Evolutionary conservation across 345 rosid genomes (phyloP).

Genomic region (Brassica incana): DNA sequence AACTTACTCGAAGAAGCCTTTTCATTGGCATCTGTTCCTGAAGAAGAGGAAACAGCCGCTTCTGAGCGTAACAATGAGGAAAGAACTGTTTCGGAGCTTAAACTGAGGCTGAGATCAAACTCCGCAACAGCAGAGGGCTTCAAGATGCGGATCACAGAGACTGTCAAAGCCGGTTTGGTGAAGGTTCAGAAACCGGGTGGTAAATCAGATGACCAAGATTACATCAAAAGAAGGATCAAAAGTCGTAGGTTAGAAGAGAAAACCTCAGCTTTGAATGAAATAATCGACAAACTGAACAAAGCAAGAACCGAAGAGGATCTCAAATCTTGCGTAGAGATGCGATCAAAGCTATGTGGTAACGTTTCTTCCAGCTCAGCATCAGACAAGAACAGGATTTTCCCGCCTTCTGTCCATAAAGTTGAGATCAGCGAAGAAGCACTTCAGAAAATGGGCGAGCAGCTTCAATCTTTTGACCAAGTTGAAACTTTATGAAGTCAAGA

Average conservation of each 20-base stretch:
- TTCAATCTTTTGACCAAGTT: conserved; percentile 23
- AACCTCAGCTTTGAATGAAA: conserved; percentile 53
- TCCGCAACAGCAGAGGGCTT: conserved; percentile 51
- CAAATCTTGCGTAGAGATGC: conserved; percentile 65
- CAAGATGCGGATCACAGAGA: conserved; percentile 53
- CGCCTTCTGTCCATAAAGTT: conserved; percentile 40
- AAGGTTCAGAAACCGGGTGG: conserved; percentile 50
- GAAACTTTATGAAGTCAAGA: conserved; percentile 20
- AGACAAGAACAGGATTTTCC: conserved; percentile 31
- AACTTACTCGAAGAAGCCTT: conserved; percentile 77
- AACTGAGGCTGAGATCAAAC: conserved; percentile 53
- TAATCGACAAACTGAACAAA: conserved; percentile 72
- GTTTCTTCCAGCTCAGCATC: conserved; percentile 29
- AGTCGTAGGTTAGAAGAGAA: conserved; percentile 50
- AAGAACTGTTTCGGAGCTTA: conserved; percentile 41
- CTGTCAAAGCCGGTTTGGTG: conserved; percentile 62
- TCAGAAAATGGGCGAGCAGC: conserved; percentile 30
- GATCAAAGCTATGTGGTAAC: conserved; percentile 47
- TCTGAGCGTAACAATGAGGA: conserved; percentile 37
- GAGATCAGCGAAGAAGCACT: conserved; percentile 66
- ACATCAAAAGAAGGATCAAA: conserved; percentile 40
- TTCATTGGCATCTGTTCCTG: conserved; percentile 44
- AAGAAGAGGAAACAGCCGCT: conserved; percentile 43
- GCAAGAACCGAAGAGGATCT: conserved; percentile 80
- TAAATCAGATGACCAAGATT: conserved; percentile 38